Evolutionary conservation across 176 grass and related monocot genomes (phyloP).

Genomic region (Phyllostachys edulis): DNA sequence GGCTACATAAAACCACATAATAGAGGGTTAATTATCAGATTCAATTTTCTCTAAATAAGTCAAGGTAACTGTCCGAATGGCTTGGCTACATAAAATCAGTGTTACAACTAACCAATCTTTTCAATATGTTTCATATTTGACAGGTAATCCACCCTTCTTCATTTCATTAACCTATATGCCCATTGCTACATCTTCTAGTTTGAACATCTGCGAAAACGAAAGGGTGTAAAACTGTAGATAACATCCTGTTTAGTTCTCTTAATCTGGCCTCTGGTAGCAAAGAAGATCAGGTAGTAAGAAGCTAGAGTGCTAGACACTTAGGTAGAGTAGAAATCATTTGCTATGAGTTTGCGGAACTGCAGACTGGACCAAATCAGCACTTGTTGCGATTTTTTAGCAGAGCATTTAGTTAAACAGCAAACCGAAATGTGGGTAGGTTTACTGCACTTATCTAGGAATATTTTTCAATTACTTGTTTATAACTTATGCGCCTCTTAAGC

Average conservation of each 20-base stretch:
- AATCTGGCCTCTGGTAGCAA: neutral
- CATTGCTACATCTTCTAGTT: slow-evolving; percentile 98
- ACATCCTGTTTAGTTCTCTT: slow-evolving; percentile 29
- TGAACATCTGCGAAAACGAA: slow-evolving; percentile 77
- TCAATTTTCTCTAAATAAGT: too few relatives aligned
- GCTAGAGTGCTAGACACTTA: neutral
- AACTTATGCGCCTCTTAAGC: slow-evolving; percentile 6
- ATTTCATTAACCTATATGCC: slow-evolving; percentile 82
- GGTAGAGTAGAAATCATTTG: slow-evolving; percentile 5
- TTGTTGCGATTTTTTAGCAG: neutral
- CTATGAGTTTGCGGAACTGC: neutral
- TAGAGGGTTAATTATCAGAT: too few relatives aligned
- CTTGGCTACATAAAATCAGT: too few relatives aligned
- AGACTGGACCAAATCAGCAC: neutral
- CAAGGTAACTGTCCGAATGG: too few relatives aligned
- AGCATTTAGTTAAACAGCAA: neutral
- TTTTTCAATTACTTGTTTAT: slow-evolving; percentile 18
- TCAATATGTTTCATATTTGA: slow-evolving; percentile 76
- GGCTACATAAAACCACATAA: too few relatives aligned
- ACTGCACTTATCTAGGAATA: neutral
- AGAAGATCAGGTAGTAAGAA: slow-evolving; percentile 14
- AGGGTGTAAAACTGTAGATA: neutral
- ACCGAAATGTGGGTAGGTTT: slow-evolving; percentile 1
- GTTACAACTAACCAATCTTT: too few relatives aligned
- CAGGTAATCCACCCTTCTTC: slow-evolving; percentile 54